Evolutionary conservation across 73 alveolate species (phyloP).

Genomic region (Durusdinium trenchii): DNA sequence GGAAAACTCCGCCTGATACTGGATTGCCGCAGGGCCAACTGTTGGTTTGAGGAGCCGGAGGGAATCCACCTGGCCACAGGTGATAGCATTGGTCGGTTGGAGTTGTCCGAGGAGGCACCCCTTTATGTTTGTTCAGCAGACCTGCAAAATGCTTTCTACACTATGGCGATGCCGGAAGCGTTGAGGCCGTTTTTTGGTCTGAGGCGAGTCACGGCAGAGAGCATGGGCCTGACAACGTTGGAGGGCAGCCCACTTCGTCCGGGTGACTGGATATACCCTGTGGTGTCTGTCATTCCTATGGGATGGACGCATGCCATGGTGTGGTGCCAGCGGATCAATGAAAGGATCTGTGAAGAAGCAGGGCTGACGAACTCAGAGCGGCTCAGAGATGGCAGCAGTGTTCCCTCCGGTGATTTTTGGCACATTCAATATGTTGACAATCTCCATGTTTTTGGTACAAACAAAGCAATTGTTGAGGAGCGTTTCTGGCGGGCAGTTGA

Average conservation of each 20-base stretch:
- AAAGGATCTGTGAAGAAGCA: not conserved
- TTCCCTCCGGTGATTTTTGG: not conserved
- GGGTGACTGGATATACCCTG: not conserved
- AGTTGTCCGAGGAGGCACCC: not conserved
- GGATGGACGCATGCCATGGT: conserved; percentile 53
- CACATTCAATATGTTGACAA: conserved; percentile 15
- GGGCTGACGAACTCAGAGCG: not conserved
- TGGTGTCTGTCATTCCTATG: conserved; percentile 26
- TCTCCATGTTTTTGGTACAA: not conserved
- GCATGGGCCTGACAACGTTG: not conserved
- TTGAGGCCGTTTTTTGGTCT: not conserved
- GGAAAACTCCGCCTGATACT: not conserved
- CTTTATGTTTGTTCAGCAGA: not conserved
- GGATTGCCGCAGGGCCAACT: not conserved
- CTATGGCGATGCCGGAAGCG: not conserved
- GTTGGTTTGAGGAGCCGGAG: not conserved
- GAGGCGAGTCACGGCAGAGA: not conserved
- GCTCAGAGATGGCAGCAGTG: not conserved
- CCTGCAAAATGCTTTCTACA: conserved; percentile 23
- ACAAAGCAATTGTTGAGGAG: not conserved
- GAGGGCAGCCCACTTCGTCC: not conserved
- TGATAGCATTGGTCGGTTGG: not conserved
- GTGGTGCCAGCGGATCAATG: conserved; percentile 12
- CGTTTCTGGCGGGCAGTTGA: not conserved
- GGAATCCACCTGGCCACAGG: not conserved